A percentile compares a stretch with the other conserved stretches of the same genome.
phyloP scores from a whole-genome alignment of 306 rosid genomes.

The Cicer judaicum region DNA sequence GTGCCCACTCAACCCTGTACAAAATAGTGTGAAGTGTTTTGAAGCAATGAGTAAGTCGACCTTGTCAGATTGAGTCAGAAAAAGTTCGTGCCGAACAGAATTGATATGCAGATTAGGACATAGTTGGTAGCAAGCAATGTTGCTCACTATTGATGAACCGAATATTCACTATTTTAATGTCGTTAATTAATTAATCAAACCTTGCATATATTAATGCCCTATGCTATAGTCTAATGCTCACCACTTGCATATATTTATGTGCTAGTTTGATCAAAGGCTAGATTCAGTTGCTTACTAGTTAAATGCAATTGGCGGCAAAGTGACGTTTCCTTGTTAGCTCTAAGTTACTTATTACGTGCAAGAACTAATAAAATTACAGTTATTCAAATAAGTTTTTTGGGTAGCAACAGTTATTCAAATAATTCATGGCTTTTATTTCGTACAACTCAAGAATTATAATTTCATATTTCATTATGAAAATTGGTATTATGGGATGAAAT shows the following conservation, averaged over 20 bases:
- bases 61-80: background rate
- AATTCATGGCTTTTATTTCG: background rate
- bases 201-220: background rate
- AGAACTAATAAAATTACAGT: background rate
- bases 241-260: background rate
- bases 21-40: background rate
- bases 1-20: background rate
- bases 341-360: background rate
- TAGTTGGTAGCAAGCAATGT: constrained; percentile 4
- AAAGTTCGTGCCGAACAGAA: background rate
- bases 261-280: background rate
- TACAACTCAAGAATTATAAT: background rate
- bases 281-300: constrained; percentile 20
- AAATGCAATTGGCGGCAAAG: background rate
- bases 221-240: background rate
- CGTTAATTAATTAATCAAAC: background rate
- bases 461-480: background rate
- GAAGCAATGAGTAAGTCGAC: constrained; percentile 5
- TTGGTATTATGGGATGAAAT: background rate
- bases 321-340: background rate
- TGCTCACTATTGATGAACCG: constrained; percentile 10
- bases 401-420: background rate
- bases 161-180: background rate
- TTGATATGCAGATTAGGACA: constrained; percentile 2
- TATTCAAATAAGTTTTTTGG: background rate